Evolutionary conservation across 768 basidiomycete species (phyloP).

Genomic region (Lactarius pseudohatsudake): DNA sequence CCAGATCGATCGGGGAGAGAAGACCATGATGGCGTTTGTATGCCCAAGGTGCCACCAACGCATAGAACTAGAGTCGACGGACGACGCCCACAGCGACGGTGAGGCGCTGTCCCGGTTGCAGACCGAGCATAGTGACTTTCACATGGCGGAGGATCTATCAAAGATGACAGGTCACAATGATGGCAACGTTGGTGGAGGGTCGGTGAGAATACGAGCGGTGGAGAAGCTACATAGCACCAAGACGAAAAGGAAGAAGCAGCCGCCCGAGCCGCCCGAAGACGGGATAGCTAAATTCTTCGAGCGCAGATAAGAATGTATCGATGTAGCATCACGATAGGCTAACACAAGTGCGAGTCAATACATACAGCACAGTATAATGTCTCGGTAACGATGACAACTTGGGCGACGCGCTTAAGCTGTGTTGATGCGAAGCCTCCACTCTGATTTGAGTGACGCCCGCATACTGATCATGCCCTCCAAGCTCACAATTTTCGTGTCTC

Average conservation of each 20-base stretch:
- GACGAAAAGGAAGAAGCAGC: slow-evolving; percentile 36
- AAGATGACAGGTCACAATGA: slow-evolving; percentile 38
- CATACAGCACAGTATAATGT: not conserved
- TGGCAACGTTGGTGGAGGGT: slow-evolving; percentile 27
- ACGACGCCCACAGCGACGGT: slow-evolving; percentile 14
- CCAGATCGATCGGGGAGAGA: not conserved
- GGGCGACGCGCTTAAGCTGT: not conserved
- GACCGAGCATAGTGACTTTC: slow-evolving; percentile 85
- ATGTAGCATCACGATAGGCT: not conserved
- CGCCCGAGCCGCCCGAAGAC: slow-evolving; percentile 22
- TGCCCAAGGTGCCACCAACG: slow-evolving; percentile 19
- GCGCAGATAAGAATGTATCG: slow-evolving; percentile 27
- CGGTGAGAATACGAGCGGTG: slow-evolving; percentile 23
- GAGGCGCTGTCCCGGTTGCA: slow-evolving; percentile 44
- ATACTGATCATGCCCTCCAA: too few species aligned
- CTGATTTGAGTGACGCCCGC: slow-evolving; percentile 9
- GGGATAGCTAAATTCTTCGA: slow-evolving; percentile 52
- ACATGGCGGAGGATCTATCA: slow-evolving; percentile 79
- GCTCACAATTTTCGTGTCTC: slow-evolving; percentile 3
- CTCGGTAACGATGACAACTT: slow-evolving; percentile 14
- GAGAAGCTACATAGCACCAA: slow-evolving; percentile 26
- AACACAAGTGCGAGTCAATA: not conserved
- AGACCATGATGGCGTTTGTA: not conserved
- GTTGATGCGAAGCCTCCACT: not conserved
- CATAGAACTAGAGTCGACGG: slow-evolving; percentile 30